Conservation (phyloP, 805 yeast species). For the Sugiyamaella marilandica region DNA sequence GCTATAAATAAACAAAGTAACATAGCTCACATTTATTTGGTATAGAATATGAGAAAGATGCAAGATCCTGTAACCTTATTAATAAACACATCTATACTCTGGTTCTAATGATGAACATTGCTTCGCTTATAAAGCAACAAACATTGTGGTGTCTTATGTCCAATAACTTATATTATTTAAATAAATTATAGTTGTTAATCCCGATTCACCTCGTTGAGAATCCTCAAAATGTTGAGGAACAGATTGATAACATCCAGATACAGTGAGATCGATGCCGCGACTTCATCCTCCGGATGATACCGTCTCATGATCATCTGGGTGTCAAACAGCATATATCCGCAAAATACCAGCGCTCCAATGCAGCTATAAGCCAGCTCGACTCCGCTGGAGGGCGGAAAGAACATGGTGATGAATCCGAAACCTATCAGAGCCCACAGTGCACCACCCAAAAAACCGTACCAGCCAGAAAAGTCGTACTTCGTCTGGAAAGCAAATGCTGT, state of each 20-base stretch:
- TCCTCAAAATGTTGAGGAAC: conserved; percentile 69
- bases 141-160: too few species aligned
- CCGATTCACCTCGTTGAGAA: conserved; percentile 37
- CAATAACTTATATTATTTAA: too few species aligned
- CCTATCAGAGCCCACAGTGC: conserved; percentile 67
- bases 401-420: conserved; percentile 63
- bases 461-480: conserved; percentile 65
- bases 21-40: too few species aligned
- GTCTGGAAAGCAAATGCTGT: conserved; percentile 73
- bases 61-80: too few species aligned
- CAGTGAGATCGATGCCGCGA: conserved; percentile 70
- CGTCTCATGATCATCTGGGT: conserved; percentile 75
- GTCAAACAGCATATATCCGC: conserved; percentile 69
- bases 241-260: conserved; percentile 80
- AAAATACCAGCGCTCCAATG: conserved; percentile 69
- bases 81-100: too few species aligned
- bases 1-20: too few species aligned
- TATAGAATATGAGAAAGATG: too few species aligned
- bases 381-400: conserved; percentile 56
- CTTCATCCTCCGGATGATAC: conserved; percentile 76
- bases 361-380: conserved; percentile 64
- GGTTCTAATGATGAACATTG: too few species aligned
- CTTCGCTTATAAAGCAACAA: too few species aligned
- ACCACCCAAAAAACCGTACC: conserved; percentile 55
- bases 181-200: conserved; percentile 4